Evolutionary conservation across 2,329 filamentous ascomycete genomes (phyloP).

Genomic region (Pleoardoris graminearum): DNA sequence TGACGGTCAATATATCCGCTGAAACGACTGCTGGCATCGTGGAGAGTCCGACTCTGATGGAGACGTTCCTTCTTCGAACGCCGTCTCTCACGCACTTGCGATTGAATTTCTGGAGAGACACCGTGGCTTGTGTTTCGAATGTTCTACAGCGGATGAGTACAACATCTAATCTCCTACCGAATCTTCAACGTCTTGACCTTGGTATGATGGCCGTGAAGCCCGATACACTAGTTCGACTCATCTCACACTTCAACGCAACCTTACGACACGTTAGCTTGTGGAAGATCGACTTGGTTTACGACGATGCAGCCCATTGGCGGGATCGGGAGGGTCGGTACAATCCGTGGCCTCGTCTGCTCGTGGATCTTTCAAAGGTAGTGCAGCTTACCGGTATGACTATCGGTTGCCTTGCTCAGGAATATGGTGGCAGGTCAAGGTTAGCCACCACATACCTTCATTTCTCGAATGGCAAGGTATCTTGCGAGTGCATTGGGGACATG

Average conservation of each 20-base stretch:
- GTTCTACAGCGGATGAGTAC: constrained; percentile 47
- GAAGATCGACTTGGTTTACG: constrained; percentile 42
- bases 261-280: constrained; percentile 54
- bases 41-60: constrained; percentile 2
- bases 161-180: constrained; percentile 4
- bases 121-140: constrained; percentile 20
- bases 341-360: constrained; percentile 26
- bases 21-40: background rate
- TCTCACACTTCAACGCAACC: constrained; percentile 50
- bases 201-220: constrained; percentile 22
- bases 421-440: background rate
- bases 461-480: background rate
- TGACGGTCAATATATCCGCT: constrained; percentile 35
- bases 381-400: constrained; percentile 5
- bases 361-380: constrained; percentile 1
- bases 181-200: constrained; percentile 26
- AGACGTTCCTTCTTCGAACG: constrained; percentile 47
- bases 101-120: constrained; percentile 52
- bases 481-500: background rate
- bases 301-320: constrained; percentile 3
- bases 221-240: constrained; percentile 14
- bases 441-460: background rate
- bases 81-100: constrained; percentile 57
- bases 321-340: constrained; percentile 16
- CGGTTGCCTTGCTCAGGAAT: background rate